A percentile compares a stretch with the other conserved stretches of the same genome.
phyloP scores from a whole-genome alignment of 2,329 filamentous ascomycete genomes.

The Microsporum ferrugineum region DNA sequence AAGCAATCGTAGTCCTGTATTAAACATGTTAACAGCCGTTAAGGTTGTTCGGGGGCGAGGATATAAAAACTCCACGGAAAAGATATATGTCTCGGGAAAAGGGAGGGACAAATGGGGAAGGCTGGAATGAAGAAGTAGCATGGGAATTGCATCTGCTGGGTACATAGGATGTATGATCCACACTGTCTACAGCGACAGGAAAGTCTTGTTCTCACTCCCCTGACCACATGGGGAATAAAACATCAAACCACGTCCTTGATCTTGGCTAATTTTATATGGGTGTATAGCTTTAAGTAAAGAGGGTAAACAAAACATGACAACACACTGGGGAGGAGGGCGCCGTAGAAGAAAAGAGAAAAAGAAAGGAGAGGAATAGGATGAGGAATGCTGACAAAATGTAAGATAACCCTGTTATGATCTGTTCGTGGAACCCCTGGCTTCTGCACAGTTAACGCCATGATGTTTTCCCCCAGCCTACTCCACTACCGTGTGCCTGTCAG shows the following conservation, averaged over 20 bases:
- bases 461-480: neutral
- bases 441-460: slow-evolving; percentile 39
- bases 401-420: slow-evolving; percentile 48
- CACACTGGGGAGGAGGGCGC: slow-evolving; percentile 7
- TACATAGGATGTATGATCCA: neutral
- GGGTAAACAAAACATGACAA: neutral
- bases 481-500: neutral
- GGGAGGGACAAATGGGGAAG: neutral
- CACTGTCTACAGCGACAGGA: neutral
- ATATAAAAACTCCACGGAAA: slow-evolving; percentile 2
- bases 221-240: neutral
- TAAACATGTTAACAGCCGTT: slow-evolving; percentile 7
- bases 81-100: neutral
- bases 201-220: neutral
- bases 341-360: slow-evolving; percentile 2
- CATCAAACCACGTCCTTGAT: neutral
- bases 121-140: neutral
- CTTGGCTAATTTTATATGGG: neutral
- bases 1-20: slow-evolving; percentile 56
- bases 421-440: slow-evolving; percentile 1
- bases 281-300: neutral
- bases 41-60: neutral
- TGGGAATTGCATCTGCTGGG: neutral
- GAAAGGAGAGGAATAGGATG: neutral
- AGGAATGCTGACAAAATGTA: slow-evolving; percentile 60